A percentile compares a stretch with the other conserved stretches of the same genome.
phyloP scores from a whole-genome alignment of 1,284 basidiomycete genomes.

The Papiliotrema laurentii region DNA sequence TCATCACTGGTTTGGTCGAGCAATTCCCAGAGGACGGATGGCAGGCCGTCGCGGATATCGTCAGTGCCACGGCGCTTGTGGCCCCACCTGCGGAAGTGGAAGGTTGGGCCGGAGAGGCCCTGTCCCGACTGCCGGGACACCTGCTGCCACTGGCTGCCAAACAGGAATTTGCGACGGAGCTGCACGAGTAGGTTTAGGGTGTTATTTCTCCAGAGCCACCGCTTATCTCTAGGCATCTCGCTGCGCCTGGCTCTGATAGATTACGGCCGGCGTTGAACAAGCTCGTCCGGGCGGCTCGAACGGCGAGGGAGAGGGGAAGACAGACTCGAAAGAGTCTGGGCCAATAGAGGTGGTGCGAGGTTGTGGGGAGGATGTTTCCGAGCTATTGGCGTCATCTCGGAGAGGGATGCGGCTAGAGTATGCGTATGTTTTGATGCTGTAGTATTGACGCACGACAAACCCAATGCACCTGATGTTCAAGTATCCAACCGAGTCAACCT shows the following conservation, averaged over 20 bases:
- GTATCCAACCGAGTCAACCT: no score
- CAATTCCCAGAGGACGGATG: conserved; percentile 85
- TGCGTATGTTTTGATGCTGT: no score
- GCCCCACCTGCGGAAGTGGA: conserved; percentile 66
- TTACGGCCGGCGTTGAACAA: conserved; percentile 29
- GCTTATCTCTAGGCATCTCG: conserved; percentile 13
- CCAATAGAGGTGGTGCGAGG: no score
- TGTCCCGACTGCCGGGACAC: conserved; percentile 65
- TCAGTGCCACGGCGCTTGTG: conserved; percentile 61
- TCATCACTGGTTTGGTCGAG: conserved; percentile 73
- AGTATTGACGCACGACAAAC: no score
- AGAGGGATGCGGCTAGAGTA: no score
- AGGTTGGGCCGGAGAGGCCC: conserved; percentile 65
- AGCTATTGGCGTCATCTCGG: no score
- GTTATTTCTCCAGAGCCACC: not conserved
- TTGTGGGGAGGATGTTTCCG: no score
- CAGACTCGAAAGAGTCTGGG: conserved; percentile 30
- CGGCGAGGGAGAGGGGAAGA: conserved; percentile 36
- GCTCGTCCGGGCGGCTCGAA: conserved; percentile 35
- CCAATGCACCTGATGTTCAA: no score
- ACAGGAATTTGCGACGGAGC: conserved; percentile 65
- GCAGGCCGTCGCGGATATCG: conserved; percentile 68
- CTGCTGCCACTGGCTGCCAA: conserved; percentile 66
- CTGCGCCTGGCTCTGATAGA: conserved; percentile 17
- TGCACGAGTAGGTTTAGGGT: conserved; percentile 60